Evolutionary conservation across 305 asterid species (phyloP), one percentile per base, ranked within the genome.

Genomic region (Ajuga reptans): DNA sequence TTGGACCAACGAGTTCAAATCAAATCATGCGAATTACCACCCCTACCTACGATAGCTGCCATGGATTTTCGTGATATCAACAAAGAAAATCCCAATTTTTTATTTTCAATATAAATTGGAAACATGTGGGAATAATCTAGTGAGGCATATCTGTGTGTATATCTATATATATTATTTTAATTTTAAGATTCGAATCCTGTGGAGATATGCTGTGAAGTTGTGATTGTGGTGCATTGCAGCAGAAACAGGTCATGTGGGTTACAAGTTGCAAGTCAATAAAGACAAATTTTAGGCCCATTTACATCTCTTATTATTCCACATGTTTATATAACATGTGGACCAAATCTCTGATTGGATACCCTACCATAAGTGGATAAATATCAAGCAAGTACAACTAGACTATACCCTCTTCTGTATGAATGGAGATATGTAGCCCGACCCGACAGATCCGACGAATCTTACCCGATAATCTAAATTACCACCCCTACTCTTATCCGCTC

Each of bases 231-330:
- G 77, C 46, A 53, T 72, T 63, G 64, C 57, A 52, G 50, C 42
- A 65, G 57, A 21, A 11, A 49, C 79, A 75, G 46, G 68, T 63
- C 63, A 69, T 63, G 68, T 69, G 79, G 66, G 3, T 69, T 63
- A 57, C 67, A 33, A 70, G 68, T 39, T 59, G 75, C 61, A 59
- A 31, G 68, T 75, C 33, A 46, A 29, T 55, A 12, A 10, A 55
- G 18, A 68, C 68, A 53, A 45, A 29, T 53, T 52, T 51, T 59
- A 21, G 69, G 52, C 11, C 42, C 64, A 66, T 60, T 16, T 42
- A 53, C 41, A 65, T 16, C 55, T 36, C 36, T 64, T n/a, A 55
- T 64, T n/a, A 55, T 14, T 18, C 71, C 70, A 62, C 69, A 49
- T 66, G 63, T 57, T 24, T 58, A 27, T 66, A n/a, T 16, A 4